These are phyloP conservation scores for Bipolaris victoriae DNA, from an alignment of 2,329 filamentous ascomycete species.

Conservation along the genomic window DNA sequence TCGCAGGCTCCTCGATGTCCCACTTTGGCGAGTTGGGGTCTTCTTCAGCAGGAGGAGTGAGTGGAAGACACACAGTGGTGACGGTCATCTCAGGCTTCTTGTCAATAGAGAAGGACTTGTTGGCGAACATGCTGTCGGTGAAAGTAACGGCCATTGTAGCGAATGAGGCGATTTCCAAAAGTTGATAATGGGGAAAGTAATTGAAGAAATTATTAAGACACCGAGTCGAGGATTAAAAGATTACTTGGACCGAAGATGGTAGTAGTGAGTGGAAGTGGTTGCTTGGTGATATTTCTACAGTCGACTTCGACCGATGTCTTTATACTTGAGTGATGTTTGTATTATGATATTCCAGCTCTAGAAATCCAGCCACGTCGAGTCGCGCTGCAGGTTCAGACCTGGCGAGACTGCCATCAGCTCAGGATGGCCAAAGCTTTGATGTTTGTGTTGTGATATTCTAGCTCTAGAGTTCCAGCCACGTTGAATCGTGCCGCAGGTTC, in stretches of 20 bases:
- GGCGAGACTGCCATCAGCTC: background rate
- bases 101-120: background rate
- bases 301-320: constrained; percentile 48
- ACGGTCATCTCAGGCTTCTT: constrained; percentile 11
- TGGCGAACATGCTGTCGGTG: constrained; percentile 9
- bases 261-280: constrained; percentile 3
- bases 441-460: too few relatives aligned
- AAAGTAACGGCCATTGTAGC: constrained; percentile 11
- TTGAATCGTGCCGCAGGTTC: background rate
- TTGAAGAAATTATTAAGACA: background rate
- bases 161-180: background rate
- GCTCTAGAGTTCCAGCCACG: background rate
- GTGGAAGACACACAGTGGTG: constrained; percentile 5
- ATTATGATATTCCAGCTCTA: background rate
- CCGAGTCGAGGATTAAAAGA: background rate
- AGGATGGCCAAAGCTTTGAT: background rate
- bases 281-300: background rate
- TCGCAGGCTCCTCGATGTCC: background rate
- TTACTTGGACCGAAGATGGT: constrained; percentile 47
- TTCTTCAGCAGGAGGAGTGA: constrained; percentile 12
- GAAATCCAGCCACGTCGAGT: background rate
- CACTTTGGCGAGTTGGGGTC: background rate
- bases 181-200: background rate
- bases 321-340: background rate
- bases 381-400: background rate